A percentile compares a stretch with the other conserved stretches of the same genome.
Conservation (phyloP, 129 eudicot species). For the Chrysanthemum makinoi region DNA sequence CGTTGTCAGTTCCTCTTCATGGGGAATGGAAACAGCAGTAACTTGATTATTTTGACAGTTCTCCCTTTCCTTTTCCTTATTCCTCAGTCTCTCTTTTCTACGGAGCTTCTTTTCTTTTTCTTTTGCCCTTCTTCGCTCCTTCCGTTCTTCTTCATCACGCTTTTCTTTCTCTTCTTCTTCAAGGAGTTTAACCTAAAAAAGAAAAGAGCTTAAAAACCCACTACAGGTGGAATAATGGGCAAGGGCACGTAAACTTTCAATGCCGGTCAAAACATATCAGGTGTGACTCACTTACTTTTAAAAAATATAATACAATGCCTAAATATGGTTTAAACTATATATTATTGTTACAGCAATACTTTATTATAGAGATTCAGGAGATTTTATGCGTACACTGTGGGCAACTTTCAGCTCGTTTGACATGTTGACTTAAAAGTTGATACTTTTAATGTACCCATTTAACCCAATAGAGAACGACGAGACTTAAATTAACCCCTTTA, state of each 20-base stretch:
- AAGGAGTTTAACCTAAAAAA: constrained; percentile 75
- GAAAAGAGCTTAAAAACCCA: constrained; percentile 9
- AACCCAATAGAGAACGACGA: not conserved
- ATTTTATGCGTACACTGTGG: constrained; percentile 1
- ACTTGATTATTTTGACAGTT: constrained; percentile 38
- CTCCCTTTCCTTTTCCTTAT: constrained; percentile 66
- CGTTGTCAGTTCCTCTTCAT: constrained; percentile 39
- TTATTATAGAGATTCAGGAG: not conserved
- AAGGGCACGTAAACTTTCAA: too few species aligned
- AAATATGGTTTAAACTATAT: too few species aligned
- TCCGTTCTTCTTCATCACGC: constrained; percentile 90
- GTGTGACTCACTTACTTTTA: too few species aligned
- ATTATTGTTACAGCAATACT: not conserved
- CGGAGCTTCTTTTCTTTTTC: constrained; percentile 92
- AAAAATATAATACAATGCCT: too few species aligned
- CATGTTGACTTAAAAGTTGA: not conserved
- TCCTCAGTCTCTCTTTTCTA: constrained; percentile 85
- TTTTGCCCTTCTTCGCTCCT: constrained; percentile 77
- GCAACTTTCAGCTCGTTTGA: not conserved
- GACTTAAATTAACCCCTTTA: not conserved
- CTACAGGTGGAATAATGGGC: not conserved
- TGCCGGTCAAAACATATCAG: too few species aligned
- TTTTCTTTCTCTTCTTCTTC: constrained; percentile 99
- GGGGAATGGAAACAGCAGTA: constrained; percentile 23
- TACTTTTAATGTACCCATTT: not conserved